phyloP scores from a whole-genome alignment of 2,329 filamentous ascomycete genomes.

The Aspergillus ochraceus region DNA sequence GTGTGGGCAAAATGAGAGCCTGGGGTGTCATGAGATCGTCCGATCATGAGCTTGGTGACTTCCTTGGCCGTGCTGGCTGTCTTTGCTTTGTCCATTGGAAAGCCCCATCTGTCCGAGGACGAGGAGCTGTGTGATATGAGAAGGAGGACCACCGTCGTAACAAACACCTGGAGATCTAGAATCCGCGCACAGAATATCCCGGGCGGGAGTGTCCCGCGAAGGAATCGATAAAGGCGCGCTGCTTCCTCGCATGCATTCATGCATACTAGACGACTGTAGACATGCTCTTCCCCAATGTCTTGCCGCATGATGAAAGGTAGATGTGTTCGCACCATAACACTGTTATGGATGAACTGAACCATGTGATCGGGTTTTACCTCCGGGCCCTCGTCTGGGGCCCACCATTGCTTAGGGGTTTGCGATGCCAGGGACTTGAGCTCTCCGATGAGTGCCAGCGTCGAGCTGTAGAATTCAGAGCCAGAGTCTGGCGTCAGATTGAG shows the following conservation, averaged over 20 bases:
- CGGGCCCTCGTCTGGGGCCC: conserved; percentile 1
- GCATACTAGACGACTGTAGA: conserved; percentile 17
- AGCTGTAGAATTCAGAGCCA: conserved; percentile 4
- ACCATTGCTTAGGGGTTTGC: conserved; percentile 15
- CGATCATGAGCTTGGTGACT: conserved; percentile 11
- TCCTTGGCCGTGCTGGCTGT: conserved; percentile 4
- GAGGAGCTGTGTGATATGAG: conserved; percentile 12
- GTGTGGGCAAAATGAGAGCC: conserved; percentile 11
- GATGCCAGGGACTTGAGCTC: conserved; percentile 12
- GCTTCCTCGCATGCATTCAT: conserved; percentile 18
- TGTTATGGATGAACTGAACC: conserved; percentile 18
- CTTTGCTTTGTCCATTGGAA: conserved; percentile 11
- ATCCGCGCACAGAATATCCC: conserved; percentile 15
- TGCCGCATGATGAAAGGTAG: conserved; percentile 15
- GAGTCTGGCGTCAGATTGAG: conserved; percentile 5
- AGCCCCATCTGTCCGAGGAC: conserved; percentile 5
- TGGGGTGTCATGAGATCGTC: conserved; percentile 6
- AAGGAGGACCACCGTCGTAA: conserved; percentile 13
- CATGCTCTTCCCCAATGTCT: conserved; percentile 10
- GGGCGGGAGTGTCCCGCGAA: conserved; percentile 12
- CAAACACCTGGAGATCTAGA: conserved; percentile 19
- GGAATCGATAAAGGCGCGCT: conserved; percentile 10
- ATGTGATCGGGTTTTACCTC: conserved; percentile 12
- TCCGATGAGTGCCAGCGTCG: conserved; percentile 11
- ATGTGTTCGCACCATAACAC: conserved; percentile 16